Base-by-base conservation (phyloP, 768 basidiomycete genomes). In the Tricholoma sp. region DNA sequence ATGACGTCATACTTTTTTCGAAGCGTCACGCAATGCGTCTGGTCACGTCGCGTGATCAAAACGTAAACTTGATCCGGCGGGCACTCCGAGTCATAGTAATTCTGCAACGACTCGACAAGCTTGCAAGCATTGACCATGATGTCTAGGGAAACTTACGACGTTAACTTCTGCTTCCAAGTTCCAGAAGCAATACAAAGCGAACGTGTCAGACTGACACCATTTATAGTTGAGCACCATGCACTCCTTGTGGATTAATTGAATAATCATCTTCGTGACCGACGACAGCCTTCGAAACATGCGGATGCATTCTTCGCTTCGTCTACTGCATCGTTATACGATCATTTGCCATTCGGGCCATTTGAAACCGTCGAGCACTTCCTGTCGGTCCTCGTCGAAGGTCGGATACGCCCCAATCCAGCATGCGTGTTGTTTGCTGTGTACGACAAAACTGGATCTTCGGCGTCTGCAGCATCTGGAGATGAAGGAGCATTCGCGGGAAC, bases 331-430 rank as follows among this genome's bases (percentile, higher is more conserved):
- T 65, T 82, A 4, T 83, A 72, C 61, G 63, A 66, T 2, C 79
- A 80, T 66, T 68, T 85, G 4, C 76, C 83, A 3, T 80, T 76
- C 56, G 80, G 81, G 1, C 81, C 82, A 2, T 83, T 76, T 59
- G 39, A 62, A 3, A 69, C 74, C 39, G 50, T 70, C 3, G 59
- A 73, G 0, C 70, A 75, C 12, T 76, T 80, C 58, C 54, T 70
- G 5, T 55, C 67, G 8, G 67, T 65, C 4, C 65, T 79, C 46
- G 59, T 79, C 59, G 65, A 74, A 18, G 63, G 60, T 11, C 67
- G 69, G 24, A 71, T 83, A 35, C 69, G 64, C 1, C 63, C 70
- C 3, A 66, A 78, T 49, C 69, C 68, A 2, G 71, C 67, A 4
- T 64, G 65, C 34, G 54, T 78, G 11, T 67, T 83, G n/a, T 84